These are phyloP conservation scores for Boechera divaricarpa DNA, from an alignment of 345 rosid genomes.

Conservation along the genomic window DNA sequence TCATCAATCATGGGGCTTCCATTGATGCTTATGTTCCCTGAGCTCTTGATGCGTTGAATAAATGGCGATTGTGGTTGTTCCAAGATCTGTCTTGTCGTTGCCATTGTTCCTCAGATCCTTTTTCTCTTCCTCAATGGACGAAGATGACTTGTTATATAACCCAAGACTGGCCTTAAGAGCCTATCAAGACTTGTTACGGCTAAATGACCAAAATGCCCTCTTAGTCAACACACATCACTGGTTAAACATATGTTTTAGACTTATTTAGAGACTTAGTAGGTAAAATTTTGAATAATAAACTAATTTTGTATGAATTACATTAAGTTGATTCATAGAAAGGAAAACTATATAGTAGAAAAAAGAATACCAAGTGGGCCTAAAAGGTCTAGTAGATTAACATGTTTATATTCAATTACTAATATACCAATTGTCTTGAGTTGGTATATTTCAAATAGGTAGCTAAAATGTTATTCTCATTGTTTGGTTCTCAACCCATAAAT, in stretches of 20 bases:
- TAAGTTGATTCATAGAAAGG: slow-evolving; percentile 7
- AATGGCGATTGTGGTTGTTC: slow-evolving; percentile 56
- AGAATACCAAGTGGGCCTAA: slow-evolving; percentile 34
- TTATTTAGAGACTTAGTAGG: background rate
- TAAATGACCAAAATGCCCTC: slow-evolving; percentile 30
- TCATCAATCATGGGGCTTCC: slow-evolving; percentile 63
- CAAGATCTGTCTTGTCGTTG: slow-evolving; percentile 56
- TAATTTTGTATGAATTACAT: slow-evolving; percentile 2
- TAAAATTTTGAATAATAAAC: background rate
- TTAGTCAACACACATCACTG: background rate
- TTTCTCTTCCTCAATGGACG: slow-evolving; percentile 1
- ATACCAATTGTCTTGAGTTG: slow-evolving; percentile 30
- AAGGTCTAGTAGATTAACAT: slow-evolving; percentile 41
- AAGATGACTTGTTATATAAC: slow-evolving; percentile 44
- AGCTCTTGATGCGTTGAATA: slow-evolving; percentile 59
- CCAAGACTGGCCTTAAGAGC: slow-evolving; percentile 23
- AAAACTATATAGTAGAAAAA: background rate
- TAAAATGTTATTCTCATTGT: slow-evolving; percentile 42
- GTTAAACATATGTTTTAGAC: background rate
- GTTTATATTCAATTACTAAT: slow-evolving; percentile 37
- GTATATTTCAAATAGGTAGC: slow-evolving; percentile 33
- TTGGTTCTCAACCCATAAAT: slow-evolving; percentile 33
- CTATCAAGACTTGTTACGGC: slow-evolving; percentile 31
- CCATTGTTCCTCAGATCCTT: slow-evolving; percentile 45
- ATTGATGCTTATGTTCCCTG: slow-evolving; percentile 46